phyloP scores from a whole-genome alignment of 139 green algal species.

The Nannochloris sp. region DNA sequence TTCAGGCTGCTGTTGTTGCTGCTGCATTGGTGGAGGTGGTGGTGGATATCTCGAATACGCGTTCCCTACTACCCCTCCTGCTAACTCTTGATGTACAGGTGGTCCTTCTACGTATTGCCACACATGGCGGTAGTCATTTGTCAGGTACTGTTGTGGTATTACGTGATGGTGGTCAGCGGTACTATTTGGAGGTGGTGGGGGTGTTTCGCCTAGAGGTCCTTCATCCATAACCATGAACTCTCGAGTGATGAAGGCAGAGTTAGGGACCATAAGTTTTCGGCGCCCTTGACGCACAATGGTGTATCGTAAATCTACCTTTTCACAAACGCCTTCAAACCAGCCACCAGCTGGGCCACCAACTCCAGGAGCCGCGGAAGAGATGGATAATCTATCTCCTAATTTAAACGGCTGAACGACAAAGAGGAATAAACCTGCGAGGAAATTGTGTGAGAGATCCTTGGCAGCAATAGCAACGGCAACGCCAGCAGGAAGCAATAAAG shows the following conservation, averaged over 20 bases:
- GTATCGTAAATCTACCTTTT: constrained; percentile 65
- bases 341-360: neutral
- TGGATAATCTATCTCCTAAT: constrained; percentile 43
- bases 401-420: constrained; percentile 54
- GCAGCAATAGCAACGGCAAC: constrained; percentile 53
- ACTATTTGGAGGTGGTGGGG: neutral
- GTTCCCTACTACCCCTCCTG: too few relatives aligned
- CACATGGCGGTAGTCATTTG: constrained; percentile 5
- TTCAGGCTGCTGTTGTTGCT: too few relatives aligned
- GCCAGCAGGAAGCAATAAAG: constrained; percentile 57
- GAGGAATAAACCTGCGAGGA: constrained; percentile 61
- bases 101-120: constrained; percentile 12
- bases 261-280: constrained; percentile 54
- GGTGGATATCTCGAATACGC: too few relatives aligned
- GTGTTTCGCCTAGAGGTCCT: neutral
- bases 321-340: constrained; percentile 65
- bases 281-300: constrained; percentile 45
- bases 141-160: neutral
- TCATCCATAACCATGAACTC: constrained; percentile 62
- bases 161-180: neutral
- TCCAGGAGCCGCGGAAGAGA: constrained; percentile 1
- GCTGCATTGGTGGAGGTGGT: too few relatives aligned
- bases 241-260: constrained; percentile 51
- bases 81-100: constrained; percentile 3
- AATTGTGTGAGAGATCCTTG: constrained; percentile 60